Evolutionary conservation across 1,139 yeast genomes (phyloP), one percentile per base, ranked within the genome.

Genomic region (Sugiyamaella neomexicana): DNA sequence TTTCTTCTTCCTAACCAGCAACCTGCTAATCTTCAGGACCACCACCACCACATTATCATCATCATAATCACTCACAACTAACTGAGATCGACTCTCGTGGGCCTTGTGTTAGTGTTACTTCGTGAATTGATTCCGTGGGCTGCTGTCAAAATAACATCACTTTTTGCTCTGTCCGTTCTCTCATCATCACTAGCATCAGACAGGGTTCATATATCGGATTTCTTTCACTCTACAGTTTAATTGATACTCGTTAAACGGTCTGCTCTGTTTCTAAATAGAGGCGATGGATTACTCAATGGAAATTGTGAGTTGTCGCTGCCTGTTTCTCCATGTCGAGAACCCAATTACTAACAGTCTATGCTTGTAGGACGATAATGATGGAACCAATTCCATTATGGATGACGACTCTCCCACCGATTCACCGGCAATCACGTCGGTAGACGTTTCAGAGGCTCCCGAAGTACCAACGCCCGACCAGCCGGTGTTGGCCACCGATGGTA

Each of bases 211-310:
- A 20, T 20, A 20, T 20, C 25, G 25, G 36, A 8, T 31, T 7
- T 31, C 36, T 31, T 31, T 20, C 25, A 20, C 5, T 20, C 25
- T 3, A 5, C 25, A 20, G 25, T 20, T 20, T 5, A 29, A 42
- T 20, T 27, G 37, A 9, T 20, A 20, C 25, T 20, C 25, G 13
- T 16, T 17, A 2, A 5, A 31, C 15, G n/a, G 6, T 13, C 32
- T 38, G 32, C 6, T 16, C 29, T 23, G 17, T 17, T 6, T 23
- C 43, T 20, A 20, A 41, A 52, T 29, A 31, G 23, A 12, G 32
- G 17, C 16, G 13, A 44, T 55, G 58, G 57, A 55, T 45, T 53
- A 54, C 27, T 53, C 60, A 34, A 58, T 58, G 60, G 60, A 58
- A 25, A 32, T 55, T 52, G 60, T 58, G 53, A 55, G 60, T 50